Conservation (phyloP, 2,329 filamentous ascomycete species). For the Cryphonectria nitschkei region DNA sequence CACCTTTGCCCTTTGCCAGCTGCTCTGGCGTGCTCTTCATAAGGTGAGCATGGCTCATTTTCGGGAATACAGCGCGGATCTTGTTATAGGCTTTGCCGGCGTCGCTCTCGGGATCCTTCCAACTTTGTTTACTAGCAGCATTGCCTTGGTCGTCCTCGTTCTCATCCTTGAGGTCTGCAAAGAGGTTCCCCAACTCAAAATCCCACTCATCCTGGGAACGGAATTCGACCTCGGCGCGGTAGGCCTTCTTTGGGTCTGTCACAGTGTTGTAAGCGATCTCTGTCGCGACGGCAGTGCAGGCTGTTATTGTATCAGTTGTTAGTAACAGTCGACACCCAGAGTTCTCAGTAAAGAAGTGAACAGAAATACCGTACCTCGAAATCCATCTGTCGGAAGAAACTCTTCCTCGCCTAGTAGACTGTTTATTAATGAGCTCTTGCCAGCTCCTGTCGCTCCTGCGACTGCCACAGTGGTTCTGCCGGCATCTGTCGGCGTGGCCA, state of each 20-base stretch:
- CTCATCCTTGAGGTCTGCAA: constrained; percentile 50
- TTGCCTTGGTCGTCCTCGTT: constrained; percentile 23
- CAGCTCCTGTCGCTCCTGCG: constrained; percentile 64
- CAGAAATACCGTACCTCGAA: constrained; percentile 41
- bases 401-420: constrained; percentile 64
- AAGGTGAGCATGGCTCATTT: constrained; percentile 44
- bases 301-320: constrained; percentile 55
- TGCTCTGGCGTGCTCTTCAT: constrained; percentile 40
- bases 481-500: constrained; percentile 40
- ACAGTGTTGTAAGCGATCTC: constrained; percentile 61
- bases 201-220: constrained; percentile 56
- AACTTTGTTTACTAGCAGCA: not conserved
- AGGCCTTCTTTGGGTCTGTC: constrained; percentile 41
- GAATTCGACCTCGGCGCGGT: constrained; percentile 62
- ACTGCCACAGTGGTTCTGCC: constrained; percentile 57
- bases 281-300: constrained; percentile 63
- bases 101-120: constrained; percentile 32
- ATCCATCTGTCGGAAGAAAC: constrained; percentile 49
- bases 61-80: constrained; percentile 52
- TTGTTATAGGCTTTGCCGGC: constrained; percentile 54
- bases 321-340: constrained; percentile 32
- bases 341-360: not conserved
- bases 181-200: constrained; percentile 52
- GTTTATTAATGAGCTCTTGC: constrained; percentile 67
- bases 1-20: constrained; percentile 41